Conservation (phyloP, 2,329 filamentous ascomycete species). For the Mariannaea elegans region DNA sequence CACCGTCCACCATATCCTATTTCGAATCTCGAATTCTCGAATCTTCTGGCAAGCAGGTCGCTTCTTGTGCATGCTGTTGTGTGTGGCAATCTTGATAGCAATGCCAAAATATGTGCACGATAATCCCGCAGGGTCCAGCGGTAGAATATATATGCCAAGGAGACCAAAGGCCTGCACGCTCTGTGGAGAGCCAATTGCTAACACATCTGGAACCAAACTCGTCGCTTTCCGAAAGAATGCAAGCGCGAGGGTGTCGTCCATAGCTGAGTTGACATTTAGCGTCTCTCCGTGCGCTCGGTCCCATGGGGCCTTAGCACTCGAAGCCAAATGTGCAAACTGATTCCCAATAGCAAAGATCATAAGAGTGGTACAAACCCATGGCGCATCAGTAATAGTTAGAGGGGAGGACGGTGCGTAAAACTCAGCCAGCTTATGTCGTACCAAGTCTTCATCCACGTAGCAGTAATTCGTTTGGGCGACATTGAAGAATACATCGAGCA, state of each 20-base stretch:
- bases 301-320: not conserved
- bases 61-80: slow-evolving; percentile 26
- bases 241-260: slow-evolving; percentile 27
- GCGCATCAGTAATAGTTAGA: slow-evolving; percentile 16
- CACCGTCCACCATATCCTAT: slow-evolving; percentile 38
- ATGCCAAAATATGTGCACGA: slow-evolving; percentile 37
- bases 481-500: slow-evolving; percentile 35
- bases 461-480: slow-evolving; percentile 37
- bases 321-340: slow-evolving; percentile 30
- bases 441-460: slow-evolving; percentile 30
- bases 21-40: slow-evolving; percentile 22
- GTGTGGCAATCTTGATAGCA: slow-evolving; percentile 31
- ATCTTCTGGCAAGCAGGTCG: not conserved
- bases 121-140: slow-evolving; percentile 30
- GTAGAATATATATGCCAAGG: slow-evolving; percentile 31
- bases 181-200: slow-evolving; percentile 26
- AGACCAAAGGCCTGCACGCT: slow-evolving; percentile 35
- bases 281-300: slow-evolving; percentile 12
- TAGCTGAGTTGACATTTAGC: slow-evolving; percentile 19
- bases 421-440: slow-evolving; percentile 24
- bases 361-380: slow-evolving; percentile 32
- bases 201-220: slow-evolving; percentile 25
- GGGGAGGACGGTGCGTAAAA: slow-evolving; percentile 24
- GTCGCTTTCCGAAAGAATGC: slow-evolving; percentile 28
- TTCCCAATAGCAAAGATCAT: slow-evolving; percentile 37